Evolutionary conservation across 2,329 filamentous ascomycete species (phyloP).

Genomic region (Xylaria sp.): DNA sequence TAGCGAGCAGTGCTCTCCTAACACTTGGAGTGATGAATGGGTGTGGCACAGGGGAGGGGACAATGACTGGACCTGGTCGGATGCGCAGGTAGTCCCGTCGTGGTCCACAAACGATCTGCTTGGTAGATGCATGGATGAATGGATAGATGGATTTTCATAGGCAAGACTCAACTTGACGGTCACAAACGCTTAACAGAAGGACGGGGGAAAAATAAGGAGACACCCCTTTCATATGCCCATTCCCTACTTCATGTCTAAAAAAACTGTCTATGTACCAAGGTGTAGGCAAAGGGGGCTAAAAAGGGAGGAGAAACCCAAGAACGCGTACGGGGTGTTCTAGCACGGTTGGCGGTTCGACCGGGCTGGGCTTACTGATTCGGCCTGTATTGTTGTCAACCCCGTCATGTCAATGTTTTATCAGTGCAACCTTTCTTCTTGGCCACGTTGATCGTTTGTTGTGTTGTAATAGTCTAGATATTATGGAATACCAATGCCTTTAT

Average conservation of each 20-base stretch:
- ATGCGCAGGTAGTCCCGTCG: conserved; percentile 14
- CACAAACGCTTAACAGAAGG: conserved; percentile 3
- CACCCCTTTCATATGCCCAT: conserved; percentile 12
- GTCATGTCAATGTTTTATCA: conserved; percentile 41
- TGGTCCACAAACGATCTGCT: conserved; percentile 21
- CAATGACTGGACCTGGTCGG: conserved; percentile 5
- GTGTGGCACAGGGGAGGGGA: conserved; percentile 14
- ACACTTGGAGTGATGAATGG: conserved; percentile 28
- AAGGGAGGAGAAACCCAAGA: not conserved
- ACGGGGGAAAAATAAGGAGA: conserved; percentile 4
- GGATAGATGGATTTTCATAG: conserved; percentile 31
- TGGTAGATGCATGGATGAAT: conserved; percentile 34
- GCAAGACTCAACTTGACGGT: conserved; percentile 21
- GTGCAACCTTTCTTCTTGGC: conserved; percentile 34
- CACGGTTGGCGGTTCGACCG: conserved; percentile 25
- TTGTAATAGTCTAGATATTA: conserved; percentile 48
- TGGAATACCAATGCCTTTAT: conserved; percentile 40
- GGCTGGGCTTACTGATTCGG: conserved; percentile 17
- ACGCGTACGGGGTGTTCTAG: conserved; percentile 7
- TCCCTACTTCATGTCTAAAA: conserved; percentile 16
- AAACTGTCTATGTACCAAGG: conserved; percentile 10
- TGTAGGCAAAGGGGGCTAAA: conserved; percentile 3
- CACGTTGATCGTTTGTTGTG: conserved; percentile 32
- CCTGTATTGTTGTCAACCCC: conserved; percentile 18
- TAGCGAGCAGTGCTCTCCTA: conserved; percentile 18